phyloP scores from a whole-genome alignment of 2,329 filamentous ascomycete species.

The Epichloe elymi region DNA sequence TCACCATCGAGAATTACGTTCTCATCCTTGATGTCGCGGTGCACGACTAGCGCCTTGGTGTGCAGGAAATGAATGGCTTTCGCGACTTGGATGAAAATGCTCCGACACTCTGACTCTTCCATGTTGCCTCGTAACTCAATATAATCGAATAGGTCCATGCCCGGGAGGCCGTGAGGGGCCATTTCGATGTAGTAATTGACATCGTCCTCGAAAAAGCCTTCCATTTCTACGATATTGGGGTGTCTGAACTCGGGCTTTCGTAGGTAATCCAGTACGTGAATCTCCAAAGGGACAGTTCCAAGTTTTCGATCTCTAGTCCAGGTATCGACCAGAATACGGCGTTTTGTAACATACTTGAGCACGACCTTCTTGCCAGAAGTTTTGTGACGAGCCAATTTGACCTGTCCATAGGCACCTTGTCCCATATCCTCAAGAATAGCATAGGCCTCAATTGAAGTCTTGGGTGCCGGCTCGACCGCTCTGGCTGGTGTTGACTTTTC shows the following conservation, averaged over 20 bases:
- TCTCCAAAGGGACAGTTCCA: conserved; percentile 90
- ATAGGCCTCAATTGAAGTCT: conserved; percentile 84
- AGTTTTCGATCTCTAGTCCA: conserved; percentile 91
- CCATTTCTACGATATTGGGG: conserved; percentile 61
- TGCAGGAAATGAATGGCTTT: conserved; percentile 84
- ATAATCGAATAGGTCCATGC: conserved; percentile 98
- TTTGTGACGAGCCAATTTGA: conserved; percentile 85
- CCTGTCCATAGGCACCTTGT: conserved; percentile 92
- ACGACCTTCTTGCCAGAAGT: conserved; percentile 73
- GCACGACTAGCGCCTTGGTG: conserved; percentile 79
- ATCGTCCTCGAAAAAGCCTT: conserved; percentile 64
- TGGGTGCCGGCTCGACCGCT: conserved; percentile 31
- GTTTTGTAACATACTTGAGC: conserved; percentile 95
- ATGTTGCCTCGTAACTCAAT: conserved; percentile 94
- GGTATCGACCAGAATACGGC: conserved; percentile 90
- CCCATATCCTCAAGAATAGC: conserved; percentile 95
- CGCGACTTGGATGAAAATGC: conserved; percentile 90
- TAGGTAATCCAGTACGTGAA: conserved; percentile 91
- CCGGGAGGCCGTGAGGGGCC: conserved; percentile 84
- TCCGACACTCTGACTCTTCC: conserved; percentile 86
- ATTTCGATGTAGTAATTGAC: conserved; percentile 99
- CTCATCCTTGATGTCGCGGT: conserved; percentile 97
- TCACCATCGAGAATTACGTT: conserved; percentile 95
- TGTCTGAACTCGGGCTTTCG: conserved; percentile 57
- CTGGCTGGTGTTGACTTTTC: conserved; percentile 23